These are phyloP conservation scores for Aurinia saxatilis DNA, from an alignment of 345 rosid species.

Conservation along the genomic window DNA sequence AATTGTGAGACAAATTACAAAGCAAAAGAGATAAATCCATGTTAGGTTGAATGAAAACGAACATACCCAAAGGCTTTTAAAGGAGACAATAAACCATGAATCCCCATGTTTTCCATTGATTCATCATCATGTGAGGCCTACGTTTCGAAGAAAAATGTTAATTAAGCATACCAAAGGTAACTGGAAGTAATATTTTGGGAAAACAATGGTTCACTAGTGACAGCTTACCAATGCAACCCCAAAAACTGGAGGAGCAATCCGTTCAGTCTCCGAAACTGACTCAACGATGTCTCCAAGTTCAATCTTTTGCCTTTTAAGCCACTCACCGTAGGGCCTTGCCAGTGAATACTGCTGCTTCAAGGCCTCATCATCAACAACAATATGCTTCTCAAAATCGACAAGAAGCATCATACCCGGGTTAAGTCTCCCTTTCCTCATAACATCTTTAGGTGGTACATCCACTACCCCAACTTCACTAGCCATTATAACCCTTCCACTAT, in stretches of 20 bases:
- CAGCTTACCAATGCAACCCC: slow-evolving; percentile 59
- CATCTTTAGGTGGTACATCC: slow-evolving; percentile 90
- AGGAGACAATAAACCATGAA: slow-evolving; percentile 84
- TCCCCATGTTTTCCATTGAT: slow-evolving; percentile 80
- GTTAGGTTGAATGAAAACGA: background rate
- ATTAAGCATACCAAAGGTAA: background rate
- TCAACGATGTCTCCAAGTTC: slow-evolving; percentile 64
- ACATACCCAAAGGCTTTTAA: slow-evolving; percentile 95
- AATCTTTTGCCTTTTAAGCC: slow-evolving; percentile 88
- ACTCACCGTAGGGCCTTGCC: slow-evolving; percentile 87
- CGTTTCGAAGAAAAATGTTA: slow-evolving; percentile 1
- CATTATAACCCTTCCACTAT: slow-evolving; percentile 90
- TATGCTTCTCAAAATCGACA: slow-evolving; percentile 93
- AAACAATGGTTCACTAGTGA: background rate
- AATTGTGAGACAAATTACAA: background rate
- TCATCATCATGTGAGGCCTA: slow-evolving; percentile 73
- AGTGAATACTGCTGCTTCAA: slow-evolving; percentile 88
- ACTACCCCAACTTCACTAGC: slow-evolving; percentile 99
- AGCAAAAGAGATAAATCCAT: background rate
- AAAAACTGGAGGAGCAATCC: slow-evolving; percentile 51
- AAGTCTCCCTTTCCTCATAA: slow-evolving; percentile 89
- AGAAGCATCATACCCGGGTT: slow-evolving; percentile 99
- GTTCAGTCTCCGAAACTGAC: slow-evolving; percentile 61
- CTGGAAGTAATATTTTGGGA: background rate
- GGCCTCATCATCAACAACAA: slow-evolving; percentile 93